phyloP scores from a whole-genome alignment of 1,284 basidiomycete genomes.

The Sporisorium sorghi region DNA sequence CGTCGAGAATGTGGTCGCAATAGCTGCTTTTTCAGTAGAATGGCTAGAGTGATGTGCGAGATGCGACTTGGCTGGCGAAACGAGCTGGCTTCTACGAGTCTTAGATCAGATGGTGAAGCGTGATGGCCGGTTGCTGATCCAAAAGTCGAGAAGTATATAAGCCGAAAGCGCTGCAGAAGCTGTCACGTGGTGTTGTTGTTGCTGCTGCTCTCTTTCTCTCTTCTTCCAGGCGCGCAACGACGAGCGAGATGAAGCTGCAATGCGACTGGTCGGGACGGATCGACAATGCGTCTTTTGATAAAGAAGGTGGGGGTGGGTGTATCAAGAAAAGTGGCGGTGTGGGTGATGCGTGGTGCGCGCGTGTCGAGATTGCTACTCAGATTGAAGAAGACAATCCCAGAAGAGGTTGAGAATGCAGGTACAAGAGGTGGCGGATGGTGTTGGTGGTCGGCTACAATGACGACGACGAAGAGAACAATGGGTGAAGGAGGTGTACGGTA shows the following conservation, averaged over 20 bases:
- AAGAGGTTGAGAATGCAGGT: no score
- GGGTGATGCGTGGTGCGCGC: no score
- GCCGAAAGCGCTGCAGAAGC: neutral
- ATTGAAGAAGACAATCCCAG: neutral
- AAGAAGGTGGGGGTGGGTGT: conserved; percentile 11
- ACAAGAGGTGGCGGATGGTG: neutral
- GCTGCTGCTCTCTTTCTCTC: neutral
- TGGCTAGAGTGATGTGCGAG: neutral
- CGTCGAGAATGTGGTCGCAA: neutral
- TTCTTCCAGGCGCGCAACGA: neutral
- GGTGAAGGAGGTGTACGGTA: neutral
- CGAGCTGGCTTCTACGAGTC: neutral
- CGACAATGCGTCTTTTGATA: conserved; percentile 1
- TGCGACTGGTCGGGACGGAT: neutral
- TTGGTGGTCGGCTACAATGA: neutral
- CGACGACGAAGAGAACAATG: neutral
- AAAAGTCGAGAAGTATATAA: neutral
- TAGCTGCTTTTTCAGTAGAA: neutral
- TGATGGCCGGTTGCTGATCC: neutral
- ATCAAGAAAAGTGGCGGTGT: neutral
- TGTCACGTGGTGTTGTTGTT: neutral
- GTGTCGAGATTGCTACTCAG: neutral
- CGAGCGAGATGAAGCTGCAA: conserved; percentile 11
- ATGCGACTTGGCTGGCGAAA: neutral
- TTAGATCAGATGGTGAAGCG: neutral